Conservation (phyloP, 768 basidiomycete genomes). For the Serendipita vermifera region DNA sequence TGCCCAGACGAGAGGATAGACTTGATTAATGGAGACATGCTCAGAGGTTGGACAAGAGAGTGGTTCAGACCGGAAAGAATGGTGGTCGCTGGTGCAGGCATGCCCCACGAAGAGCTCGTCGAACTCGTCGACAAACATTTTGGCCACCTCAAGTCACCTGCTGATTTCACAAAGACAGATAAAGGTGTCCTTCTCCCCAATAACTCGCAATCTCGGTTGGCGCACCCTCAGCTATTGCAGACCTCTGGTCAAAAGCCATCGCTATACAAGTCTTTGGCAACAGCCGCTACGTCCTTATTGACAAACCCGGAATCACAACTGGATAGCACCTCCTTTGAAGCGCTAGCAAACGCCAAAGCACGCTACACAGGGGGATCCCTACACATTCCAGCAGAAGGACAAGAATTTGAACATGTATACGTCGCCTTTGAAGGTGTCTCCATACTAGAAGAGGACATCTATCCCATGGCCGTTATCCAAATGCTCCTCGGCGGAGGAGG, state of each 20-base stretch:
- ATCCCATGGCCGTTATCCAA: constrained; percentile 86
- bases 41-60: constrained; percentile 51
- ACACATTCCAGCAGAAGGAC: constrained; percentile 44
- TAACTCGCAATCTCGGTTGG: background rate
- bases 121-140: constrained; percentile 77
- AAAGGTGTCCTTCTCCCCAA: constrained; percentile 15
- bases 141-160: constrained; percentile 40
- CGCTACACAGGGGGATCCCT: constrained; percentile 74
- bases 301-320: constrained; percentile 10
- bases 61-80: constrained; percentile 94
- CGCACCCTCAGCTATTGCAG: background rate
- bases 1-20: constrained; percentile 78
- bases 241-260: constrained; percentile 24
- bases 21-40: constrained; percentile 43
- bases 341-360: constrained; percentile 24
- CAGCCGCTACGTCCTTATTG: constrained; percentile 17
- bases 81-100: constrained; percentile 88
- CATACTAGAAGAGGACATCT: constrained; percentile 85
- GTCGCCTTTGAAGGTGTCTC: constrained; percentile 85
- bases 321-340: constrained; percentile 18
- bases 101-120: constrained; percentile 80
- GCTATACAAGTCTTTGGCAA: constrained; percentile 27
- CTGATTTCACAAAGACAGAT: constrained; percentile 15
- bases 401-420: constrained; percentile 87
- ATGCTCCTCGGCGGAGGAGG: constrained; percentile 91